Evolutionary conservation across 495 filamentous ascomycete genomes (phyloP).

Genomic region (Jackrogersella multiformis): DNA sequence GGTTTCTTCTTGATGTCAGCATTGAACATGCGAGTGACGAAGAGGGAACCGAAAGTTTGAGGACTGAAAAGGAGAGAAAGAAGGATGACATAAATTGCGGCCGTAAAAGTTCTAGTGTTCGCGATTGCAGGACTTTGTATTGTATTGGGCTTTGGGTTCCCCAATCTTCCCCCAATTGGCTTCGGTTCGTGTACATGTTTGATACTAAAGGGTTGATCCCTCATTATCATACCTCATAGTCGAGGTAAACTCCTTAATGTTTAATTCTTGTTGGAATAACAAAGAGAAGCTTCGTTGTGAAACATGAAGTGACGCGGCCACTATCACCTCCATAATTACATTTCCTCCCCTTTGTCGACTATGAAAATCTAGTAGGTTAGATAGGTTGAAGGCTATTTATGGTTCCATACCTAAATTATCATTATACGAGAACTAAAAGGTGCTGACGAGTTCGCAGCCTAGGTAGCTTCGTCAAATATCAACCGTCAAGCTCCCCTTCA

Average conservation of each 20-base stretch:
- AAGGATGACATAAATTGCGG: too few relatives aligned
- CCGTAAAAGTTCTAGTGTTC: neutral
- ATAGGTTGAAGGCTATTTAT: too few relatives aligned
- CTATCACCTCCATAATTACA: too few relatives aligned
- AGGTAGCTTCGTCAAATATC: constrained; percentile 16
- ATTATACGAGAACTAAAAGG: too few relatives aligned
- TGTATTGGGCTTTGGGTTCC: neutral
- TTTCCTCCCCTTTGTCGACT: neutral
- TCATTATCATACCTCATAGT: too few relatives aligned
- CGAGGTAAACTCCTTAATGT: too few relatives aligned
- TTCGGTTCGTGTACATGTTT: neutral
- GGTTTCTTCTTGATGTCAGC: constrained; percentile 39
- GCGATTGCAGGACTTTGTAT: neutral
- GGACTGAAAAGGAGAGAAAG: neutral
- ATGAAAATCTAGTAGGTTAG: too few relatives aligned
- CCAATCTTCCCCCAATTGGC: neutral
- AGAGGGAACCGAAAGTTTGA: neutral
- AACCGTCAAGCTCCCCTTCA: constrained; percentile 58
- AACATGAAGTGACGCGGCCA: too few relatives aligned
- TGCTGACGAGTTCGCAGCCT: neutral
- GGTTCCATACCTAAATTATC: too few relatives aligned
- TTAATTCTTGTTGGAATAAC: too few relatives aligned
- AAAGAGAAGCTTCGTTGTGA: neutral
- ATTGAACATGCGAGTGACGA: constrained; percentile 35
- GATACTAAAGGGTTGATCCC: neutral